Percentiles rank a stretch among this genome's conserved stretches.
Conservation (phyloP, 257 asterid genomes). For the Eucommia ulmoides region DNA sequence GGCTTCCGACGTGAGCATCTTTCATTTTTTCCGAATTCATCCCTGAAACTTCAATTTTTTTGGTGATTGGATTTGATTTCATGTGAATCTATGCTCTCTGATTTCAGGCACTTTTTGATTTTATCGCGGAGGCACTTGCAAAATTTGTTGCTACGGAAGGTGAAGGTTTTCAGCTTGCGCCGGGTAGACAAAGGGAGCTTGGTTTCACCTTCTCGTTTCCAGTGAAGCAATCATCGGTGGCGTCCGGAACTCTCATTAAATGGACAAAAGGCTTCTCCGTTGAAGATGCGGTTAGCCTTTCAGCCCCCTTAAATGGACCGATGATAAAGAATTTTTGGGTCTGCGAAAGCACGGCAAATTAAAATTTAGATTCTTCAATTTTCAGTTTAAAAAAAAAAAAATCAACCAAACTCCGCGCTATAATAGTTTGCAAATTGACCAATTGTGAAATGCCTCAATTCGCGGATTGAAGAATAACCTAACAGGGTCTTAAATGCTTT, state of each 20-base stretch:
- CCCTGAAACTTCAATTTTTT: not conserved
- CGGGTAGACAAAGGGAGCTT: conserved; percentile 73
- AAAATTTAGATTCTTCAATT: too few relatives aligned
- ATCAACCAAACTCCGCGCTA: too few relatives aligned
- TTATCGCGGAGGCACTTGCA: conserved; percentile 58
- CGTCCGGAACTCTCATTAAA: conserved; percentile 74
- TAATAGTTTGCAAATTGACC: too few relatives aligned
- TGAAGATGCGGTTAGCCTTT: conserved; percentile 64
- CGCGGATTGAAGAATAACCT: too few relatives aligned
- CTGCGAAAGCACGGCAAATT: too few relatives aligned
- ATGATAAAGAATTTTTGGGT: too few relatives aligned
- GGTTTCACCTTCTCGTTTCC: conserved; percentile 98
- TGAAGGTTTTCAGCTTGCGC: conserved; percentile 43
- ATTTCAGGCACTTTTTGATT: conserved; percentile 61
- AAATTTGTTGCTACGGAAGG: conserved; percentile 69
- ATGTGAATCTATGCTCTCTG: conserved; percentile 4
- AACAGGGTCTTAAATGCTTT: too few relatives aligned
- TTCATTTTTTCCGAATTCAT: not conserved
- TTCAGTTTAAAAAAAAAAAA: too few relatives aligned
- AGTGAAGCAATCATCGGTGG: conserved; percentile 60
- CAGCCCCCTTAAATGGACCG: too few relatives aligned
- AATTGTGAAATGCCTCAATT: not conserved
- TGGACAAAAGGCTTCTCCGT: conserved; percentile 94
- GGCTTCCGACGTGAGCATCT: conserved; percentile 56
- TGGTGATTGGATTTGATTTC: not conserved